Conservation (phyloP, 2,329 filamentous ascomycete species). For the Fusarium armeniacum region DNA sequence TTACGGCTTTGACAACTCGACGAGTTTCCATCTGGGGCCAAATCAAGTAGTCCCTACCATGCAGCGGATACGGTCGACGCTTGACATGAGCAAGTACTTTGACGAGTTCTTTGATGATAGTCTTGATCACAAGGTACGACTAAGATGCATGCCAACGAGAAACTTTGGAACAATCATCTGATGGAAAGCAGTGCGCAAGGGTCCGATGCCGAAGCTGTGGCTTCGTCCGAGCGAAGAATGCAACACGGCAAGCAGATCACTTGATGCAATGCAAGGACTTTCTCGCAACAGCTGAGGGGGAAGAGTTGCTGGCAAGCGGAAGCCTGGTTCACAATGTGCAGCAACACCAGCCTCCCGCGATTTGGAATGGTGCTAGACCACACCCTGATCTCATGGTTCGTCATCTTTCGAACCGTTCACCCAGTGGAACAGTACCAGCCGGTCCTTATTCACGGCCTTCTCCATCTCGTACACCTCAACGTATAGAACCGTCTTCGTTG, state of each 20-base stretch:
- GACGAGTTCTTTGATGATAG: constrained; percentile 13
- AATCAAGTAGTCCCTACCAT: constrained; percentile 7
- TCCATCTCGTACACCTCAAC: neutral
- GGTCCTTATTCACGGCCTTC: neutral
- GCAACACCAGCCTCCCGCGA: constrained; percentile 1
- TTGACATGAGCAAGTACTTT: constrained; percentile 17
- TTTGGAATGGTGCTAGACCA: constrained; percentile 1
- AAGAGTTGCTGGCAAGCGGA: constrained; percentile 10
- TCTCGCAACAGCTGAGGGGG: constrained; percentile 8
- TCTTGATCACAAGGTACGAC: constrained; percentile 14
- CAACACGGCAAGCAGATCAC: constrained; percentile 16
- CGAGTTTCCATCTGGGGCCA: constrained; percentile 4
- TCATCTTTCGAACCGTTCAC: constrained; percentile 6
- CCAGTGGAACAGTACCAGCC: neutral
- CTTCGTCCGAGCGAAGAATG: constrained; percentile 11
- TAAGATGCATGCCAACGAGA: neutral
- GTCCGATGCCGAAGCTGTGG: constrained; percentile 7
- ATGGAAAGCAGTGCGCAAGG: constrained; percentile 8
- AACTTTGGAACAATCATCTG: constrained; percentile 1
- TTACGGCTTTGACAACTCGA: constrained; percentile 13
- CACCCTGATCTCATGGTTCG: constrained; percentile 11
- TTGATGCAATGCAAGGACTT: constrained; percentile 18
- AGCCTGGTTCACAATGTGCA: constrained; percentile 9
- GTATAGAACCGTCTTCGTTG: constrained; percentile 5
- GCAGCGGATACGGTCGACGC: constrained; percentile 9